phyloP scores from a whole-genome alignment of 257 asterid species.

The Vinca minor region DNA sequence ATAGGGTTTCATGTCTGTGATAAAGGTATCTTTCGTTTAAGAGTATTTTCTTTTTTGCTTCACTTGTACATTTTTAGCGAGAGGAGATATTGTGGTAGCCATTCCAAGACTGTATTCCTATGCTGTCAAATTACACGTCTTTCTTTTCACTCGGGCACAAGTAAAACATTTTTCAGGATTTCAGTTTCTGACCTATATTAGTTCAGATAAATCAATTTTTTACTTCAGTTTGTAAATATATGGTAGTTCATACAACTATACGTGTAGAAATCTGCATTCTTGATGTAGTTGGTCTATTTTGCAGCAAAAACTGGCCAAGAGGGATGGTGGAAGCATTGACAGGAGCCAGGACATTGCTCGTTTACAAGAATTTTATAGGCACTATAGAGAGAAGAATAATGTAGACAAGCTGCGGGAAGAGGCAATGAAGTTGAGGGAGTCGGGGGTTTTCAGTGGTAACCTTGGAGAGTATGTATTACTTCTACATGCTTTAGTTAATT shows the following conservation, averaged over 20 bases:
- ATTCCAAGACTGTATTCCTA: not conserved
- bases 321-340: conserved; percentile 84
- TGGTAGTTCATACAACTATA: not conserved
- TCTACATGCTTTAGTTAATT: conserved; percentile 13
- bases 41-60: too few relatives aligned
- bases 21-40: conserved; percentile 57
- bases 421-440: conserved; percentile 83
- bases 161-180: not conserved
- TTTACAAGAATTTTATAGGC: conserved; percentile 72
- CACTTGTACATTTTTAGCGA: not conserved
- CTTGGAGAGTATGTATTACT: conserved; percentile 81
- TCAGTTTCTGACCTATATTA: not conserved
- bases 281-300: conserved; percentile 18
- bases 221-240: not conserved
- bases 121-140: not conserved
- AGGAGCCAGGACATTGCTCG: conserved; percentile 87
- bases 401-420: conserved; percentile 86
- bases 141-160: not conserved
- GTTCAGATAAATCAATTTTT: not conserved
- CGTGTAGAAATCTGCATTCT: not conserved
- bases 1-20: conserved; percentile 94
- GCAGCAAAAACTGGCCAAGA: conserved; percentile 92
- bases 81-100: not conserved
- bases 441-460: conserved; percentile 83
- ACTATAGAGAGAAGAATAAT: conserved; percentile 59